A percentile compares a stretch with the other conserved stretches of the same genome.
phyloP scores from a whole-genome alignment of 768 basidiomycete genomes.

The Tricholoma sp. region DNA sequence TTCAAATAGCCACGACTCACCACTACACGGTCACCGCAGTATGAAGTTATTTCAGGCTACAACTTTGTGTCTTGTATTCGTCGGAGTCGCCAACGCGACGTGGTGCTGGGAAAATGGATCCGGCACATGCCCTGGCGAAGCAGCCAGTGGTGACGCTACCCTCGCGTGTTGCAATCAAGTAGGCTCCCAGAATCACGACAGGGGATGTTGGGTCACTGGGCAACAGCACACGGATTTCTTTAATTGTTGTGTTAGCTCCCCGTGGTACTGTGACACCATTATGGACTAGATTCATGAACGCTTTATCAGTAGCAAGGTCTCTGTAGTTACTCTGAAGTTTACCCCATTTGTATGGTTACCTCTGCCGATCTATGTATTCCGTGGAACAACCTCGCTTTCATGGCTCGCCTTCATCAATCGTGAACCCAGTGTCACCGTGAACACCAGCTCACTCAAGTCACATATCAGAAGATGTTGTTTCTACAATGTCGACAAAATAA shows the following conservation, averaged over 20 bases:
- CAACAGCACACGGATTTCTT: background rate
- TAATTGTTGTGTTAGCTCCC: background rate
- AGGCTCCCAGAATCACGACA: background rate
- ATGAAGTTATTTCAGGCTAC: no score
- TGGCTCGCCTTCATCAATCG: no score
- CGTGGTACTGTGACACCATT: background rate
- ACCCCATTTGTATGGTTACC: background rate
- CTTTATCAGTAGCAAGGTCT: background rate
- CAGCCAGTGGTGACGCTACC: background rate
- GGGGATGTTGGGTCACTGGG: background rate
- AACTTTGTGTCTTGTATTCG: background rate
- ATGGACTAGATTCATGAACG: background rate
- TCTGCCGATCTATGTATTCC: background rate
- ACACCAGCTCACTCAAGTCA: no score
- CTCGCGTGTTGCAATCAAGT: background rate
- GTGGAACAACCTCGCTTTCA: no score
- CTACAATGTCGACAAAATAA: no score
- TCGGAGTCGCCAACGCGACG: background rate
- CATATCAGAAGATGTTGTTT: no score
- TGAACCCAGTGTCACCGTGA: no score
- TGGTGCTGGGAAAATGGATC: background rate
- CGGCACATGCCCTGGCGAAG: background rate
- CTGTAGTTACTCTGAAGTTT: background rate
- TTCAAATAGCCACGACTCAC: no score
- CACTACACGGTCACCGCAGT: no score